phyloP scores from a whole-genome alignment of 768 basidiomycete genomes.

The Rhodotorula graminis region DNA sequence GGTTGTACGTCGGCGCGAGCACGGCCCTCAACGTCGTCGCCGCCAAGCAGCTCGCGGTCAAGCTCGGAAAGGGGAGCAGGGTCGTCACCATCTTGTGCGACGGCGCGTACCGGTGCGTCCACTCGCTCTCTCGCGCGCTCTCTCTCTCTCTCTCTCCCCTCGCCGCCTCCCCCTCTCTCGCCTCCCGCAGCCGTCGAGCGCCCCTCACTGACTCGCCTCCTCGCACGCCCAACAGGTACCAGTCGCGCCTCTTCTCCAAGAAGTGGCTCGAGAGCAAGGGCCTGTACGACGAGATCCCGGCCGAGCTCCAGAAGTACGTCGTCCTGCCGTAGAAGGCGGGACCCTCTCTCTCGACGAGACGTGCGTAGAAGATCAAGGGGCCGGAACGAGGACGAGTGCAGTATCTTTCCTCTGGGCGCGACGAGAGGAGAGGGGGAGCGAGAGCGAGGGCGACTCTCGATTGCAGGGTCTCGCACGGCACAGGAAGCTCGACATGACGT shows the following conservation, averaged over 20 bases:
- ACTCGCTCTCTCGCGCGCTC: neutral
- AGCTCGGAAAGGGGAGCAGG: constrained; percentile 73
- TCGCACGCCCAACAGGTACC: constrained; percentile 53
- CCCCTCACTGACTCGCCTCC: neutral
- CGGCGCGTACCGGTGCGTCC: constrained; percentile 76
- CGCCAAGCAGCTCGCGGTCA: constrained; percentile 77
- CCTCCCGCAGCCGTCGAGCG: neutral
- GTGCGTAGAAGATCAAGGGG: too few relatives aligned
- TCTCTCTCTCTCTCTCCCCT: neutral
- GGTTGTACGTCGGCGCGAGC: constrained; percentile 89
- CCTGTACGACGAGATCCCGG: constrained; percentile 71
- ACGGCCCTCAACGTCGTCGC: constrained; percentile 93
- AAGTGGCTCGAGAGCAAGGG: constrained; percentile 81
- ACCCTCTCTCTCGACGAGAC: too few relatives aligned
- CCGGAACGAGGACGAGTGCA: too few relatives aligned
- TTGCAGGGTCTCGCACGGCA: too few relatives aligned
- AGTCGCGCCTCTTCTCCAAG: constrained; percentile 90
- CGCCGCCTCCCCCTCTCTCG: too few relatives aligned
- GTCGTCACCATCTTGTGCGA: constrained; percentile 88
- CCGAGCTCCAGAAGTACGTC: constrained; percentile 78
- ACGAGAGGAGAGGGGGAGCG: too few relatives aligned
- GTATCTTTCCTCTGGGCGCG: too few relatives aligned
- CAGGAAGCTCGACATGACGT: too few relatives aligned
- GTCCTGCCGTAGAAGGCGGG: constrained; percentile 53
- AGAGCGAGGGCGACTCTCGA: too few relatives aligned